These are phyloP conservation scores for Thielaviopsis ethacetica DNA, from an alignment of 2,329 filamentous ascomycete species.

Conservation along the genomic window DNA sequence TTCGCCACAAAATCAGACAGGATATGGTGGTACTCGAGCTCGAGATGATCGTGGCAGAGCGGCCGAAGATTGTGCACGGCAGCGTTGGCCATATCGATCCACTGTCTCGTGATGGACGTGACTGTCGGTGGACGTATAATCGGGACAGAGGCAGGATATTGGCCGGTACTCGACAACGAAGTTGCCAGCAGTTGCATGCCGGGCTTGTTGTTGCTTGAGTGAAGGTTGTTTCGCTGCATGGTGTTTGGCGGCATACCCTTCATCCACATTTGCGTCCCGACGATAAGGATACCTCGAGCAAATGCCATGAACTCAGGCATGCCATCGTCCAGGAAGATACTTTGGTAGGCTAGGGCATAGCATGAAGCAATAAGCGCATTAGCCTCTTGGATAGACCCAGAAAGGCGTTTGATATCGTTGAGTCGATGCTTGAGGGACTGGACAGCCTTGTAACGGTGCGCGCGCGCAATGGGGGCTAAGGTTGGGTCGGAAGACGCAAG, in stretches of 20 bases:
- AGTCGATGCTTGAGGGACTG: slow-evolving; percentile 42
- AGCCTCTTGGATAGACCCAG: slow-evolving; percentile 32
- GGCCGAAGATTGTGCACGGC: slow-evolving; percentile 26
- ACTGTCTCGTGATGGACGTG: slow-evolving; percentile 28
- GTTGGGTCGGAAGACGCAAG: slow-evolving; percentile 34
- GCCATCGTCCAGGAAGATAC: slow-evolving; percentile 39
- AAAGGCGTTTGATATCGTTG: slow-evolving; percentile 23
- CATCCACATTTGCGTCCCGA: slow-evolving; percentile 36
- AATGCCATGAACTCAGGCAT: slow-evolving; percentile 46
- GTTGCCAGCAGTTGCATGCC: no score
- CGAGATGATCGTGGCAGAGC: slow-evolving; percentile 27
- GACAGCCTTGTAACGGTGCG: slow-evolving; percentile 49
- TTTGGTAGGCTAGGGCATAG: slow-evolving; percentile 43
- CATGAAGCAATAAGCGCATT: slow-evolving; percentile 44
- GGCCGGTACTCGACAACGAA: no score
- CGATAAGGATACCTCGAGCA: slow-evolving; percentile 38
- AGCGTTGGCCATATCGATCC: slow-evolving; percentile 29
- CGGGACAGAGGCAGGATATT: not conserved
- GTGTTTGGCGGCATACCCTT: slow-evolving; percentile 27
- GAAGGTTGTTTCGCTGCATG: not conserved
- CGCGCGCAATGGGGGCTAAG: slow-evolving; percentile 41
- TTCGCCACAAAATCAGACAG: slow-evolving; percentile 32
- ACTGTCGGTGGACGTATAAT: slow-evolving; percentile 14
- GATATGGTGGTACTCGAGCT: slow-evolving; percentile 29
- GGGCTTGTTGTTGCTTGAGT: no score